Percentiles rank a stretch among this genome's conserved stretches.
phyloP scores from a whole-genome alignment of 352 stramenopile genomes.

The Aphanomyces euteiches region DNA sequence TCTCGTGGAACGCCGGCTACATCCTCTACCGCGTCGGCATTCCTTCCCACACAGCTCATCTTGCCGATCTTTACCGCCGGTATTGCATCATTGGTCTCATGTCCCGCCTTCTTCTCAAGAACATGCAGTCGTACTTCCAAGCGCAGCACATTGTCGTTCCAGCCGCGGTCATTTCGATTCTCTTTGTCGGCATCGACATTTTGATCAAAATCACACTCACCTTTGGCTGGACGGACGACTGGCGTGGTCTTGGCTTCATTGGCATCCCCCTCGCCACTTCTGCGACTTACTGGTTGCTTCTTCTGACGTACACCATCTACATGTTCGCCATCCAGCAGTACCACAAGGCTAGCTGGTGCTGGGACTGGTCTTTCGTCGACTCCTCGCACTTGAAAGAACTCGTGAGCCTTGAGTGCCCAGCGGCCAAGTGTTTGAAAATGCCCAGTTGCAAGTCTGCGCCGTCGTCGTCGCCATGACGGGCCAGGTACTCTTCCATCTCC shows the following conservation, averaged over 20 bases:
- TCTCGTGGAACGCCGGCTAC: conserved; percentile 1
- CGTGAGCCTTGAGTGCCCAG: conserved; percentile 45
- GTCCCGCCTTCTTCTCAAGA: conserved; percentile 4
- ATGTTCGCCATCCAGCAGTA: conserved; percentile 59
- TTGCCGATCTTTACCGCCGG: not conserved
- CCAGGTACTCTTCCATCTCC: conserved; percentile 32
- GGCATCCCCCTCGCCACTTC: conserved; percentile 69
- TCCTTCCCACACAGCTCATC: not conserved
- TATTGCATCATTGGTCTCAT: not conserved
- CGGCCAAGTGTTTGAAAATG: conserved; percentile 74
- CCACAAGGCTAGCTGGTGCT: conserved; percentile 49
- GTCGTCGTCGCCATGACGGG: conserved; percentile 68
- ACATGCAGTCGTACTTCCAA: not conserved
- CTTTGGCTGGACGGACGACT: not conserved
- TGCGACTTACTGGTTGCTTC: conserved; percentile 49
- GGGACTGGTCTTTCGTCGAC: conserved; percentile 51
- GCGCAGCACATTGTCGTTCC: not conserved
- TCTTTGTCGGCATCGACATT: not conserved
- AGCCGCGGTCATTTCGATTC: not conserved
- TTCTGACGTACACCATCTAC: conserved; percentile 59
- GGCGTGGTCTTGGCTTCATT: conserved; percentile 60
- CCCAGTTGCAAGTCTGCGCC: conserved; percentile 69
- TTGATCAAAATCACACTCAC: not conserved
- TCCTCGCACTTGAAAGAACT: conserved; percentile 44
- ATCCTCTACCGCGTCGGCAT: not conserved